Base-by-base conservation (phyloP, 2,329 filamentous ascomycete genomes). In the Aspergillus jensenii region DNA sequence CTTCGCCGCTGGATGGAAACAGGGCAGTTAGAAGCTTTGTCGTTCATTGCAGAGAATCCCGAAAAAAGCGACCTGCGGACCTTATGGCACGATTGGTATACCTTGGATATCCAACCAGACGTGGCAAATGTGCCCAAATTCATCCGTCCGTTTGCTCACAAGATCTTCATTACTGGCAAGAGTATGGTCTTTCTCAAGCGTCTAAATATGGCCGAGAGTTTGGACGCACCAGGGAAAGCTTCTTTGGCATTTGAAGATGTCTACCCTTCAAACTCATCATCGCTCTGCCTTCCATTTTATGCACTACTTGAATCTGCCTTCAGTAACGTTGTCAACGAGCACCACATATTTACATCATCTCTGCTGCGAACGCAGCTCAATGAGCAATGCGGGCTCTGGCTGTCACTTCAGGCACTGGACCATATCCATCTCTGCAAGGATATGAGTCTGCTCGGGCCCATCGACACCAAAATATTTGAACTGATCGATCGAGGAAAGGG, bases 81-180 rank as follows among this genome's bases (percentile, higher is more conserved):
- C 21, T 78, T 95, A 8, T 98, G 93, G 93, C 83, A 88, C 63
- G 82, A 87, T 58, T 86, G 88, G 66, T 97, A 87, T 71, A 79
- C 82, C 21, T 78, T 97, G 14, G 85, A 86, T 1, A 73, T 81
- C 3, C 79, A 85, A 4, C 51, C 63, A 43, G 86, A 87, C 15
- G 75, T 76, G 2, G 72, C 92, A 1, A 86, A 89, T 65, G 87
- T 88, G 0, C 93, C 93, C 0, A 81, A 77, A 3, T 97, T 96
- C 63, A 80, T 97, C 4, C 84, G 87, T 40, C 82, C 87, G 2
- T 84, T 87, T 2, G 86, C 85, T 0, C 77, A 79, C 23, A 89
- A 87, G 61, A 91, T 97, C 39, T 93, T 96, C 67, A 91, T 88
- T 1, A 88, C 91, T 1, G 93, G 93, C 0, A 97, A 97, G 74